Conservation (phyloP, 345 rosid genomes). For the Boechera divaricarpa region DNA sequence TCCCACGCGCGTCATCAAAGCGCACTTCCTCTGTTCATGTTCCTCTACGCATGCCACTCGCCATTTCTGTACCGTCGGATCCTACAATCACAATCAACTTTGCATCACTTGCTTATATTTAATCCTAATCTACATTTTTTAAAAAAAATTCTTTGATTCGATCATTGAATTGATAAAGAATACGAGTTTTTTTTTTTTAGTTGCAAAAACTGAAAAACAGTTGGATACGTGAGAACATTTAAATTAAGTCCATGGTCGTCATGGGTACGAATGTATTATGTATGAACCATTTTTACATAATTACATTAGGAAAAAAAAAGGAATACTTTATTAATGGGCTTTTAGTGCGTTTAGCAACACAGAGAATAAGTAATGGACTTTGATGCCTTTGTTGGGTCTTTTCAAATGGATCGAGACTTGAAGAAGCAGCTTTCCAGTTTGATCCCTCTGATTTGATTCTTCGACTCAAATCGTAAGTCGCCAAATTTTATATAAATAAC, state of each 20-base stretch:
- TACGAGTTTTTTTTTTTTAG: too few relatives aligned
- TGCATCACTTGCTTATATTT: neutral
- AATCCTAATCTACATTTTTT: too few relatives aligned
- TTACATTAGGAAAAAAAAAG: neutral
- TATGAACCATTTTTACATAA: conserved; percentile 8
- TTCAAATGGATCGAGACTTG: conserved; percentile 30
- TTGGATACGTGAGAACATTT: too few relatives aligned
- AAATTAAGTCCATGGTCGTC: conserved; percentile 22
- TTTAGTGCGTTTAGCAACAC: conserved; percentile 31
- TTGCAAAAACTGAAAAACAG: too few relatives aligned
- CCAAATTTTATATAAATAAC: too few relatives aligned
- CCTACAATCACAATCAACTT: conserved; percentile 12
- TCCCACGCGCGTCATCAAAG: conserved; percentile 39
- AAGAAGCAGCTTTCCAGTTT: neutral
- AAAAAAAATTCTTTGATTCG: too few relatives aligned
- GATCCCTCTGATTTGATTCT: conserved; percentile 11
- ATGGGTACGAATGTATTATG: conserved; percentile 24
- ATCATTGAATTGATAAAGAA: too few relatives aligned
- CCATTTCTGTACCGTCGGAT: conserved; percentile 20
- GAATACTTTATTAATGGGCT: conserved; percentile 8
- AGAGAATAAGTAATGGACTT: conserved; percentile 22
- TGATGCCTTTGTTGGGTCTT: conserved; percentile 37
- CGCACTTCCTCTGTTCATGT: neutral
- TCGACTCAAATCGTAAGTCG: neutral
- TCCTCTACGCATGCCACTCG: conserved; percentile 35